Evolutionary conservation across 139 green algal genomes (phyloP).

Genomic region (Spirogloea muscicola): DNA sequence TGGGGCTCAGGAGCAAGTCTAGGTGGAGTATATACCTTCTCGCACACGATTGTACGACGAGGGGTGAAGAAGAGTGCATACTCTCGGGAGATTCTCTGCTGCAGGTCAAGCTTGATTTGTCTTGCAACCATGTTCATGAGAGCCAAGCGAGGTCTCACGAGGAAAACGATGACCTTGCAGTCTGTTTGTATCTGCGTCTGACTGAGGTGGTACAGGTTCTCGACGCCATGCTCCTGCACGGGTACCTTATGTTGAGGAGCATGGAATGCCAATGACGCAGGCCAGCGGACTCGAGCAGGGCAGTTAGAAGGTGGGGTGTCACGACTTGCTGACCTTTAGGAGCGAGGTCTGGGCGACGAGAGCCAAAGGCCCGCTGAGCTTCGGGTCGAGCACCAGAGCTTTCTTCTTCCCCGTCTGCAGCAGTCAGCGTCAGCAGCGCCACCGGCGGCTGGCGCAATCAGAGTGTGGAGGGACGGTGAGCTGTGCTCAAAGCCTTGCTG

Average conservation of each 20-base stretch:
- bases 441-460: no score
- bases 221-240: constrained; percentile 73
- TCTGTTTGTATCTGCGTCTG: constrained; percentile 18
- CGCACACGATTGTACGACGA: constrained; percentile 61
- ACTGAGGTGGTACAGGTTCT: constrained; percentile 47
- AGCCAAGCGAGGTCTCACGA: constrained; percentile 23
- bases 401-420: constrained; percentile 57
- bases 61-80: constrained; percentile 71
- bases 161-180: constrained; percentile 24
- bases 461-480: no score
- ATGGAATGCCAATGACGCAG: background rate
- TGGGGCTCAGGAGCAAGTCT: no score
- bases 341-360: constrained; percentile 69
- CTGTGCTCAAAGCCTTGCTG: no score
- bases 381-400: constrained; percentile 75
- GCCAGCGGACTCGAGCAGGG: no score
- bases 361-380: constrained; percentile 66
- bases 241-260: background rate
- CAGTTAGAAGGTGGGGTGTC: no score
- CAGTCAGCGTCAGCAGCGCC: no score
- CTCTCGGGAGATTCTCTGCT: constrained; percentile 18
- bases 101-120: constrained; percentile 18
- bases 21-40: no score
- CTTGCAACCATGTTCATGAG: constrained; percentile 21
- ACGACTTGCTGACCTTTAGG: constrained; percentile 57